phyloP scores from a whole-genome alignment of 31 red algal species.

The Odonthalia washingtoniensis region DNA sequence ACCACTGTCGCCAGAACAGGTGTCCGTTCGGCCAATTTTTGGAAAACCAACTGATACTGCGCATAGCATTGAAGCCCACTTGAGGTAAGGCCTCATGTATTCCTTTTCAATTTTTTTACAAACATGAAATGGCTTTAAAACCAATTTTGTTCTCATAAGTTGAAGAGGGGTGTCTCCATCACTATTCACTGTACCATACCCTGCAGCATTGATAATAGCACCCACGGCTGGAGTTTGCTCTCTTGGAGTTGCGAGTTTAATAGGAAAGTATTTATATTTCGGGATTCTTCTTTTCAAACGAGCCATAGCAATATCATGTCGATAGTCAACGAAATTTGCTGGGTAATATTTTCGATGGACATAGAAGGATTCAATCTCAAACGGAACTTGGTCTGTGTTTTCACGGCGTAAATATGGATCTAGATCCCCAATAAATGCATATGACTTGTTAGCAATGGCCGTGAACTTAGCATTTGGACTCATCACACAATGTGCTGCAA shows the following conservation, averaged over 20 bases:
- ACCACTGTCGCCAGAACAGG: slow-evolving; percentile 52
- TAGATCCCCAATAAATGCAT: slow-evolving; percentile 34
- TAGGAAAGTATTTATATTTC: neutral
- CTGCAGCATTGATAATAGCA: slow-evolving; percentile 35
- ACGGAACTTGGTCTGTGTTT: slow-evolving; percentile 35
- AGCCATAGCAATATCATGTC: slow-evolving; percentile 47
- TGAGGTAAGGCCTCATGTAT: slow-evolving; percentile 21
- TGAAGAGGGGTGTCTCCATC: slow-evolving; percentile 28
- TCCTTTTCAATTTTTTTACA: slow-evolving; percentile 30
- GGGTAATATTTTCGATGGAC: slow-evolving; percentile 27
- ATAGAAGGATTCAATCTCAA: neutral
- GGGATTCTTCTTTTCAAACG: slow-evolving; percentile 28
- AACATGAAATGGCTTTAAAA: slow-evolving; percentile 27
- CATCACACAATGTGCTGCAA: slow-evolving; percentile 41
- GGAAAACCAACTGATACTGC: slow-evolving; percentile 51
- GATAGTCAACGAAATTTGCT: slow-evolving; percentile 10
- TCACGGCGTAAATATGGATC: slow-evolving; percentile 32
- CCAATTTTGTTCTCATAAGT: slow-evolving; percentile 30
- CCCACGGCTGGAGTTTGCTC: slow-evolving; percentile 12
- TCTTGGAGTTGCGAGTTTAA: neutral
- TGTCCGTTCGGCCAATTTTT: slow-evolving; percentile 28
- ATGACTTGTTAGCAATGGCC: slow-evolving; percentile 12
- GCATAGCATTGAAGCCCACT: slow-evolving; percentile 16
- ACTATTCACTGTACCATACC: slow-evolving; percentile 34
- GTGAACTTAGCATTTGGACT: slow-evolving; percentile 20